Evolutionary conservation across 768 basidiomycete genomes (phyloP).

Genomic region (Asterophora lycoperdoides): DNA sequence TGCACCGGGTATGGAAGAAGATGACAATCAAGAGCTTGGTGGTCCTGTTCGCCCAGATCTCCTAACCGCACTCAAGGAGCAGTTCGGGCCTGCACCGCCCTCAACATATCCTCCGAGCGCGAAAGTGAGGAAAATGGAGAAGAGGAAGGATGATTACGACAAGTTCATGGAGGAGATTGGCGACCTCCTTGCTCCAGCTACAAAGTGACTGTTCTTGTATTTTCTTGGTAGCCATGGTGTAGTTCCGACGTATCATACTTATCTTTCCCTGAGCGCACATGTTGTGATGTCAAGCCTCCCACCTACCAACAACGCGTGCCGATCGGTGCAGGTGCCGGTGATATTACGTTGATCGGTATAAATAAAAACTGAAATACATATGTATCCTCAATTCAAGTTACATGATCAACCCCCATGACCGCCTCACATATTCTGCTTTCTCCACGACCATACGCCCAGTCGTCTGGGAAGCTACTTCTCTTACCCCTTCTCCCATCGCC

Average conservation of each 20-base stretch:
- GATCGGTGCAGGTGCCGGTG: neutral
- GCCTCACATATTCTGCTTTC: constrained; percentile 46
- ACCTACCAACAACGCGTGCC: no score
- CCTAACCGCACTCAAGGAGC: constrained; percentile 53
- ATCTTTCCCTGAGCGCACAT: no score
- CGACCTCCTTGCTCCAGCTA: constrained; percentile 49
- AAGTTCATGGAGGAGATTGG: constrained; percentile 76
- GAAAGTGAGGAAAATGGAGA: constrained; percentile 26
- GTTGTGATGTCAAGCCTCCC: no score
- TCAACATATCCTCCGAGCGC: constrained; percentile 15
- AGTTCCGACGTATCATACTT: no score
- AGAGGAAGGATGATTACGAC: constrained; percentile 64
- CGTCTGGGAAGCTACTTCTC: constrained; percentile 57
- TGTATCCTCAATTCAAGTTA: neutral
- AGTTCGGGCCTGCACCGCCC: constrained; percentile 46
- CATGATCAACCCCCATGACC: constrained; percentile 25
- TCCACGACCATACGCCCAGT: constrained; percentile 62
- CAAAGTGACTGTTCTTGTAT: constrained; percentile 7
- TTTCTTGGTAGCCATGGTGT: neutral
- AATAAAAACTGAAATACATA: neutral
- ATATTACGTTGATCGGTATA: neutral
- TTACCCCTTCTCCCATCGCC: constrained; percentile 63
- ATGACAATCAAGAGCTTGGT: constrained; percentile 22
- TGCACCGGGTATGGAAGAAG: constrained; percentile 50
- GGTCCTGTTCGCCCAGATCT: constrained; percentile 60